A percentile compares a stretch with the other conserved stretches of the same genome.
Conservation (phyloP, 2,329 filamentous ascomycete species). For the Periconia sp. region DNA sequence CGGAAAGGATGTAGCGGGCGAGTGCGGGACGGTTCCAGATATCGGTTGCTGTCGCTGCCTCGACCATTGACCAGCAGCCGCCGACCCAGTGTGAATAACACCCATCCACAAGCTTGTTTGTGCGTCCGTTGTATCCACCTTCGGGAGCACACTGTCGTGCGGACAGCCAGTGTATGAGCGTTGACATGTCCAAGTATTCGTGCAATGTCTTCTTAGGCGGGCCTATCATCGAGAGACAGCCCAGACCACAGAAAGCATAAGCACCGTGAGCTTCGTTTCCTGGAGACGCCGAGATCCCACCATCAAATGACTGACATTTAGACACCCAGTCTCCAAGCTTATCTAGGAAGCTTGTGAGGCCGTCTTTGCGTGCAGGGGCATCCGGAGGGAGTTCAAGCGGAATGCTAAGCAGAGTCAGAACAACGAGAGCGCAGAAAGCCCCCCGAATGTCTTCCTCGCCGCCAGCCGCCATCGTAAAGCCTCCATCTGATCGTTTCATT, state of each 20-base stretch:
- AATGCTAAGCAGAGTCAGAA: conserved; percentile 82
- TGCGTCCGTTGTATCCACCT: conserved; percentile 89
- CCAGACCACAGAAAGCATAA: conserved; percentile 94
- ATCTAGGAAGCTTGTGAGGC: conserved; percentile 70
- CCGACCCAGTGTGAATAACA: conserved; percentile 99
- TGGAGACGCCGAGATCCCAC: conserved; percentile 85
- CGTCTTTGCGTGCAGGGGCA: conserved; percentile 69
- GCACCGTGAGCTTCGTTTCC: conserved; percentile 93
- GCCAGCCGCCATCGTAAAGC: conserved; percentile 84
- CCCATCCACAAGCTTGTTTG: conserved; percentile 96
- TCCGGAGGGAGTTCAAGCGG: conserved; percentile 79
- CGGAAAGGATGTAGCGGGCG: conserved; percentile 86
- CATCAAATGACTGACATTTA: conserved; percentile 93
- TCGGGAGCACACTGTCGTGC: conserved; percentile 89
- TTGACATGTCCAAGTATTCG: conserved; percentile 77
- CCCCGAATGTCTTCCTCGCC: conserved; percentile 94
- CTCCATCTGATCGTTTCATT: conserved; percentile 85
- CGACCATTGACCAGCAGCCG: conserved; percentile 89
- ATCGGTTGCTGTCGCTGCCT: conserved; percentile 67
- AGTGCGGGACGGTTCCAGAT: conserved; percentile 85
- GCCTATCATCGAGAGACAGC: conserved; percentile 84
- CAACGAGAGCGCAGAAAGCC: conserved; percentile 87
- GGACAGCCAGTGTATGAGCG: conserved; percentile 85
- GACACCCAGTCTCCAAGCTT: conserved; percentile 80
- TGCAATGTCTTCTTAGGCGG: conserved; percentile 76